Percentiles rank a stretch among this genome's conserved stretches.
Evolutionary conservation across 2,329 filamentous ascomycete genomes (phyloP).

Genomic region (Sporothrix sp.): DNA sequence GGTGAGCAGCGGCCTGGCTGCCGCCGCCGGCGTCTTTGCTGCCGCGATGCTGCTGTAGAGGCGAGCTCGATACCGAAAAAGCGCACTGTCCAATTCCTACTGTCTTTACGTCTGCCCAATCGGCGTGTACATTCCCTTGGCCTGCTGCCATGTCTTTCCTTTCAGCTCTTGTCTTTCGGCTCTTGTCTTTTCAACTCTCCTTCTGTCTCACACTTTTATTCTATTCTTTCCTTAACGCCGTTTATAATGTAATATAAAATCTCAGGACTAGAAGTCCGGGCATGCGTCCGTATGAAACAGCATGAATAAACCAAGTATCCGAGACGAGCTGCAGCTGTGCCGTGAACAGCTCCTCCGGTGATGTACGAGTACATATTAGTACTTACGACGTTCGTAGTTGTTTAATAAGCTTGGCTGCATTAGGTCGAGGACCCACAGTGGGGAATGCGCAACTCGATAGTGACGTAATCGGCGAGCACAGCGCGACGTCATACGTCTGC

Average conservation of each 20-base stretch:
- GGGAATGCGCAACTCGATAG: too few species aligned
- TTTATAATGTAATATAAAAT: conserved; percentile 2
- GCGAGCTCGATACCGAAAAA: not conserved
- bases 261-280: not conserved
- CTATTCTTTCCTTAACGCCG: not conserved
- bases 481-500: not conserved
- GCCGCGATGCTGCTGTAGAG: conserved; percentile 10
- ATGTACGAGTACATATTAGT: too few species aligned
- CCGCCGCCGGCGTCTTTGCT: not conserved
- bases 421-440: too few species aligned
- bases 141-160: not conserved
- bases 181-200: not conserved
- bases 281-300: too few species aligned
- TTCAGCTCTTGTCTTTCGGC: not conserved
- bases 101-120: not conserved
- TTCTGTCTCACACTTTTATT: not conserved
- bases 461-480: conserved; percentile 5
- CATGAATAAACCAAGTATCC: too few species aligned
- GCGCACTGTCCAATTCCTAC: not conserved
- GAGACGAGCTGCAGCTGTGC: too few species aligned
- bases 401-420: too few species aligned
- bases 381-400: too few species aligned
- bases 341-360: too few species aligned
- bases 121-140: not conserved
- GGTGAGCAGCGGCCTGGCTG: conserved; percentile 6